Evolutionary conservation across 106 monocot species (phyloP), one percentile per base, ranked within the genome.

Genomic region (Dioscorea zingiberensis): DNA sequence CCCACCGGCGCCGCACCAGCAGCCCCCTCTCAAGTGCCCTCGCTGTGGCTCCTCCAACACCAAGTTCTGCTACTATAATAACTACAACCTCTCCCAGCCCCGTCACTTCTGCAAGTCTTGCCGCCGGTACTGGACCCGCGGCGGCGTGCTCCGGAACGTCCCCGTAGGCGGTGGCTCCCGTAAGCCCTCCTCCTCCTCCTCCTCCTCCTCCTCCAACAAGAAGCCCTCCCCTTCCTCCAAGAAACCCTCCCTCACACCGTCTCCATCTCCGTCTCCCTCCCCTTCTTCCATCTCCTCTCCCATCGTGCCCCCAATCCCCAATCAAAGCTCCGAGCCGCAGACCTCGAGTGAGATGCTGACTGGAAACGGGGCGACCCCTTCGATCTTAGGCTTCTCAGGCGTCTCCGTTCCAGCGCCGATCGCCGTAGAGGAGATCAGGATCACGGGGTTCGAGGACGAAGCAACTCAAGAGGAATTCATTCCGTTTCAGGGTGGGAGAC

Each of bases 61-160:
- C 56, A 86, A 86, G 69, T 86, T 86, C 85, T 86, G 85, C 81
- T 86, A 86, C 81, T 86, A 86, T 78, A 86, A 86, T 78, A 86
- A 86, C 78, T 86, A 86, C 72, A 86, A 86, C 64, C 78, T 81
- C 65, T 65, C 81, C 2, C 85, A 86, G 72, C 85, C 85, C 32
- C 81, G 85, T 49, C 85, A 86, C 72, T 81, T 81, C 78, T 86
- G 83, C 73, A 83, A 81, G 67, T 72, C 87, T 44, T 88, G 87
- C 77, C 91, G 91, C 47, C 86, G 91, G 27, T 91, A 91, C 76
- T 91, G 91, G 91, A 91, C 91, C 68, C 83, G 78, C 27, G 91
- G 91, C 26, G 91, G 91, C 62, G 87, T 77, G 55, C 74, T 91
- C 47, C 87, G 91, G 65, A 91, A 91, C 91, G 87, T 91, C 65